Evolutionary conservation across 148 eudicot species (phyloP).

Genomic region (Fallopia convolvulus): DNA sequence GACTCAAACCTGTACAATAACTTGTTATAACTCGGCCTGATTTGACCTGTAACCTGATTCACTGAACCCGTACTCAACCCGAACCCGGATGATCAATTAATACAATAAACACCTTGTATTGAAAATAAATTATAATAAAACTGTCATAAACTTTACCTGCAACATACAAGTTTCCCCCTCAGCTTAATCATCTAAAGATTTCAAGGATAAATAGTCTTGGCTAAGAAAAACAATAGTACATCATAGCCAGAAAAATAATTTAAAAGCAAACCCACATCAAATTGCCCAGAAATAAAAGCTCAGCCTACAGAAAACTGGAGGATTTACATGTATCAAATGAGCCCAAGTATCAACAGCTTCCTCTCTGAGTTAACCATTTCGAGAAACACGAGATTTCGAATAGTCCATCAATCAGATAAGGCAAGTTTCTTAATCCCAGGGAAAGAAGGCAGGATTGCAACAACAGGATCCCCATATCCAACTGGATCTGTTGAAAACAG

Average conservation of each 20-base stretch:
- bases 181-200: constrained; percentile 4
- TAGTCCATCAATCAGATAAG: background rate
- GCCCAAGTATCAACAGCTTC: background rate
- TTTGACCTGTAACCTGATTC: no score
- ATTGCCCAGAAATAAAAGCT: constrained; percentile 1
- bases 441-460: constrained; percentile 79
- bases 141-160: constrained; percentile 1
- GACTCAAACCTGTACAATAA: no score
- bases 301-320: constrained; percentile 5
- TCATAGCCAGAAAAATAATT: background rate
- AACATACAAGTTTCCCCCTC: background rate
- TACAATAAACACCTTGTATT: background rate
- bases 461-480: constrained; percentile 77
- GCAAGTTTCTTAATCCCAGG: constrained; percentile 67
- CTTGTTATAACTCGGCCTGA: no score
- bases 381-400: background rate
- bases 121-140: background rate
- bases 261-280: background rate
- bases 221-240: background rate
- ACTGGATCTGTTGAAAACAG: constrained; percentile 51
- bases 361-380: background rate
- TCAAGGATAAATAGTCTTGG: background rate
- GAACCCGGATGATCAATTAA: no score
- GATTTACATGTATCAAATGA: background rate
- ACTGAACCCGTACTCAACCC: no score